phyloP scores from a whole-genome alignment of 78 protist species.

The Dictyostelium purpureum region DNA sequence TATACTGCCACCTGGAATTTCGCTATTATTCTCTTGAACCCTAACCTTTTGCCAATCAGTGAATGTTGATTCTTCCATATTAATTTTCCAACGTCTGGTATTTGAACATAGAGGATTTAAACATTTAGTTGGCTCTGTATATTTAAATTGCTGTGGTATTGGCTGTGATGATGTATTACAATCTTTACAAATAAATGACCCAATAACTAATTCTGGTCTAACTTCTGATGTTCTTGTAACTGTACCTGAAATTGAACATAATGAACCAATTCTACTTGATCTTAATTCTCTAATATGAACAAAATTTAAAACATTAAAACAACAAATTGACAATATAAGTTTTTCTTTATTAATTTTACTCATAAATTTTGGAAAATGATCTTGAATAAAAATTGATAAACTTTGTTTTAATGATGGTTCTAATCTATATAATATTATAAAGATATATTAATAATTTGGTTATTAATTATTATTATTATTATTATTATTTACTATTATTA shows the following conservation, averaged over 20 bases:
- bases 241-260: conserved; percentile 93
- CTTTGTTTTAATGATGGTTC: conserved; percentile 23
- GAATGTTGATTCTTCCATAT: conserved; percentile 84
- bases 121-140: conserved; percentile 91
- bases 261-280: conserved; percentile 83
- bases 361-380: background rate
- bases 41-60: conserved; percentile 97
- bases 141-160: conserved; percentile 97
- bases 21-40: conserved; percentile 75
- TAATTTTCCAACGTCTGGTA: conserved; percentile 81
- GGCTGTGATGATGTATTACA: conserved; percentile 78
- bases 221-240: conserved; percentile 98
- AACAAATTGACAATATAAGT: background rate
- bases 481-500: background rate
- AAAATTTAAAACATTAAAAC: conserved; percentile 11
- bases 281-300: conserved; percentile 84
- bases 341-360: background rate
- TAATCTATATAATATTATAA: background rate
- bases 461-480: background rate
- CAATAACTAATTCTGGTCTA: conserved; percentile 97
- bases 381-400: conserved; percentile 1
- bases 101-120: conserved; percentile 88
- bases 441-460: background rate
- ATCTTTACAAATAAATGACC: conserved; percentile 92
- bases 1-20: conserved; percentile 96